Conservation (phyloP, 2,329 filamentous ascomycete species). For the Diplocarpon rosae region DNA sequence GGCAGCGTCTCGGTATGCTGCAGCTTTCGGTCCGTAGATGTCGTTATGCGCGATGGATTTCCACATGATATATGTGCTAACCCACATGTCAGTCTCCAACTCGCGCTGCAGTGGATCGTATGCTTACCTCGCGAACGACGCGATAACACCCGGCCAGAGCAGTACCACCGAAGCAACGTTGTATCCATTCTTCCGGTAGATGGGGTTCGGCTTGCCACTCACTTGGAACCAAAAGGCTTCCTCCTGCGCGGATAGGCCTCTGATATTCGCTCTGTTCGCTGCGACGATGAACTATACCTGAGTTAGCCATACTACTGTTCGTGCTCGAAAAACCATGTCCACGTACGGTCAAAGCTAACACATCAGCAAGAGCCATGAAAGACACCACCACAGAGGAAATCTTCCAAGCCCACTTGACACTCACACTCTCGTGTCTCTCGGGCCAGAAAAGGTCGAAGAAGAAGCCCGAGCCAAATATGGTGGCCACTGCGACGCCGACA, state of each 20-base stretch:
- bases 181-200: slow-evolving; percentile 38
- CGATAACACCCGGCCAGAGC: slow-evolving; percentile 40
- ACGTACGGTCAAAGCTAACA: slow-evolving; percentile 35
- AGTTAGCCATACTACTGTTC: not conserved
- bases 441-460: slow-evolving; percentile 54
- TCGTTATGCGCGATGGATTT: slow-evolving; percentile 29
- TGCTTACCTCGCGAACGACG: slow-evolving; percentile 35
- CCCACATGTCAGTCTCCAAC: not conserved
- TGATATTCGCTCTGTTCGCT: slow-evolving; percentile 34
- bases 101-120: not conserved
- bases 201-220: slow-evolving; percentile 29
- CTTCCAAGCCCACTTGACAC: slow-evolving; percentile 43
- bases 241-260: slow-evolving; percentile 26
- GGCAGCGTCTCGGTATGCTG: slow-evolving; percentile 6
- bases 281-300: slow-evolving; percentile 33
- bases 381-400: slow-evolving; percentile 38
- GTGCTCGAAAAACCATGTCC: not conserved
- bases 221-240: slow-evolving; percentile 25
- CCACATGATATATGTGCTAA: slow-evolving; percentile 28
- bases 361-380: slow-evolving; percentile 35
- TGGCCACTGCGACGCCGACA: slow-evolving; percentile 44
- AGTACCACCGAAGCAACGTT: slow-evolving; percentile 41
- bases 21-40: slow-evolving; percentile 21
- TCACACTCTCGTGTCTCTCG: slow-evolving; percentile 36
- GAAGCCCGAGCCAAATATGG: slow-evolving; percentile 47